These are phyloP conservation scores for Phlebiopsis flavidoalba DNA, from an alignment of 768 basidiomycete genomes.

Conservation along the genomic window DNA sequence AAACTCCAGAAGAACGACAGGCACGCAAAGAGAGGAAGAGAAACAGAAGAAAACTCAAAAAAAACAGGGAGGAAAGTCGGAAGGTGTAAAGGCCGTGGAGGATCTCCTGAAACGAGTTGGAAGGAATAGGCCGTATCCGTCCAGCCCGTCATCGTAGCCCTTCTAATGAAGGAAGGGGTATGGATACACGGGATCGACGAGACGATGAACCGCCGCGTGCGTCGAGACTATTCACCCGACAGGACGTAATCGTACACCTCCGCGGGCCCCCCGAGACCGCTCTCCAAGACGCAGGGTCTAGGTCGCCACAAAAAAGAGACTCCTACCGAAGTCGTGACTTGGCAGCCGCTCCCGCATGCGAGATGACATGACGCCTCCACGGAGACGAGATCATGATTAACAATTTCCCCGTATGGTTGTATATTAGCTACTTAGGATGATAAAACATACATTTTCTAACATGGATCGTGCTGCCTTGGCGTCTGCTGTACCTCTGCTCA, in stretches of 20 bases:
- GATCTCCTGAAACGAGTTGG: slow-evolving; percentile 53
- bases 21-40: slow-evolving; percentile 72
- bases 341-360: background rate
- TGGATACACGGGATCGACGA: background rate
- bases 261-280: background rate
- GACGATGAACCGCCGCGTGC: background rate
- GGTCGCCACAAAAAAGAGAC: background rate
- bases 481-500: slow-evolving; percentile 74
- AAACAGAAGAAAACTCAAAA: slow-evolving; percentile 51
- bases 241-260: background rate
- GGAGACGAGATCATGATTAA: background rate
- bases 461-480: slow-evolving; percentile 50
- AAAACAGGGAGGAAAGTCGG: slow-evolving; percentile 49
- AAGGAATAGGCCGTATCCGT: slow-evolving; percentile 16
- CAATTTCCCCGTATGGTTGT: background rate
- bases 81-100: slow-evolving; percentile 62
- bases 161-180: background rate
- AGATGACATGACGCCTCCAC: slow-evolving; percentile 4
- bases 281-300: background rate
- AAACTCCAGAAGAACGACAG: slow-evolving; percentile 74
- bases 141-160: background rate
- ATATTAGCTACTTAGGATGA: background rate
- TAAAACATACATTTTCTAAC: slow-evolving; percentile 28
- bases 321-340: background rate
- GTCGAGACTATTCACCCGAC: background rate